Conservation (phyloP, 139 green algal species). For the Dunaliella primolecta region DNA sequence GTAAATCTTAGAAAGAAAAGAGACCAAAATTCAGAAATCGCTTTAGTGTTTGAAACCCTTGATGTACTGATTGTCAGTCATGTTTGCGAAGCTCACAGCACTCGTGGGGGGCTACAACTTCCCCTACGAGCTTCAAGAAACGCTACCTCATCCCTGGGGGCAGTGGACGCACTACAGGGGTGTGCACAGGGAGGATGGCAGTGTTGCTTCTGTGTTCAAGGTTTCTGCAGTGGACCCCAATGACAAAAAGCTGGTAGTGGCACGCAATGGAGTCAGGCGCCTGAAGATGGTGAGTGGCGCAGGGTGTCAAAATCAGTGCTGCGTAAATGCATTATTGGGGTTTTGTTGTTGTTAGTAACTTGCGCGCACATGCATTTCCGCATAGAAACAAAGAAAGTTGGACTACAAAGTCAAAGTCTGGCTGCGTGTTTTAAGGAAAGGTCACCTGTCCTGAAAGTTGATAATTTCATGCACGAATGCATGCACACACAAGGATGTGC, state of each 20-base stretch:
- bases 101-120: slow-evolving; percentile 63
- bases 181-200: slow-evolving; percentile 63
- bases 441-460: too few relatives aligned
- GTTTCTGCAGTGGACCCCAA: slow-evolving; percentile 48
- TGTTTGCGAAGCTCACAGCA: slow-evolving; percentile 81
- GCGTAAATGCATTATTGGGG: neutral
- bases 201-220: slow-evolving; percentile 74
- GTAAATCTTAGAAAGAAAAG: too few relatives aligned
- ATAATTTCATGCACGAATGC: neutral
- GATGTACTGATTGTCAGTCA: slow-evolving; percentile 6
- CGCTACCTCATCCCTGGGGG: slow-evolving; percentile 55
- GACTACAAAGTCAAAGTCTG: too few relatives aligned
- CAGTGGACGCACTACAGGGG: slow-evolving; percentile 70
- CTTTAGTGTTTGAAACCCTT: neutral
- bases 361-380: too few relatives aligned
- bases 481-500: too few relatives aligned
- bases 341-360: too few relatives aligned
- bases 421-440: too few relatives aligned
- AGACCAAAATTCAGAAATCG: neutral
- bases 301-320: neutral
- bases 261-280: slow-evolving; percentile 76
- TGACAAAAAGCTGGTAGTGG: slow-evolving; percentile 60
- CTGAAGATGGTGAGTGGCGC: slow-evolving; percentile 71
- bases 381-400: too few relatives aligned
- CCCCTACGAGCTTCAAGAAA: slow-evolving; percentile 65